Conservation (phyloP, 345 rosid genomes). For the Boechera stricta region DNA sequence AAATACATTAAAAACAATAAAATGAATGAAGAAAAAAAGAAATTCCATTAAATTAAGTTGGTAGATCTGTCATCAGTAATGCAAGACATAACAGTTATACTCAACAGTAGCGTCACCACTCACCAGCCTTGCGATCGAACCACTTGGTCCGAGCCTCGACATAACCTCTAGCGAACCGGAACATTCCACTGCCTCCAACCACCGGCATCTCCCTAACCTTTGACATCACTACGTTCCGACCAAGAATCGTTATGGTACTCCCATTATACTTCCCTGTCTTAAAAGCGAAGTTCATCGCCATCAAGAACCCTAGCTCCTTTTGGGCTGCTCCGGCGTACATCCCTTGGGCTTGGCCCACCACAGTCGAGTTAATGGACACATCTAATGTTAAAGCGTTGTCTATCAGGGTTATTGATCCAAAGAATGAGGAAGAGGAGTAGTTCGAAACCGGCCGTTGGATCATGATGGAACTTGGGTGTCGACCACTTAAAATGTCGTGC, state of each 20-base stretch:
- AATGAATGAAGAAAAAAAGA: too few species aligned
- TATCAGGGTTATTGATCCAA: constrained; percentile 46
- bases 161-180: constrained; percentile 60
- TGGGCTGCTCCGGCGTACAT: constrained; percentile 41
- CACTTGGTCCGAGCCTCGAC: constrained; percentile 47
- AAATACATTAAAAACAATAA: too few species aligned
- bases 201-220: constrained; percentile 58
- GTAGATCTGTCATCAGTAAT: constrained; percentile 26
- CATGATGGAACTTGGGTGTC: constrained; percentile 38
- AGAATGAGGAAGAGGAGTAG: constrained; percentile 31
- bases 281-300: background rate
- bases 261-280: constrained; percentile 20
- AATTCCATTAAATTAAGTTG: background rate
- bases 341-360: constrained; percentile 49
- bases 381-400: constrained; percentile 50
- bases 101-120: constrained; percentile 47
- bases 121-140: constrained; percentile 27
- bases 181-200: constrained; percentile 29
- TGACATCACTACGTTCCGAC: constrained; percentile 41
- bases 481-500: constrained; percentile 58
- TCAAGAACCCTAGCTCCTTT: background rate
- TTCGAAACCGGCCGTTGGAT: constrained; percentile 38
- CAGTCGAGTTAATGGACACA: constrained; percentile 44
- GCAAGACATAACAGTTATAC: constrained; percentile 46
- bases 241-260: constrained; percentile 46